Evolutionary conservation across 495 filamentous ascomycete species (phyloP), one percentile per base, ranked within the genome.

Genomic region (Penicillium argentinense): DNA sequence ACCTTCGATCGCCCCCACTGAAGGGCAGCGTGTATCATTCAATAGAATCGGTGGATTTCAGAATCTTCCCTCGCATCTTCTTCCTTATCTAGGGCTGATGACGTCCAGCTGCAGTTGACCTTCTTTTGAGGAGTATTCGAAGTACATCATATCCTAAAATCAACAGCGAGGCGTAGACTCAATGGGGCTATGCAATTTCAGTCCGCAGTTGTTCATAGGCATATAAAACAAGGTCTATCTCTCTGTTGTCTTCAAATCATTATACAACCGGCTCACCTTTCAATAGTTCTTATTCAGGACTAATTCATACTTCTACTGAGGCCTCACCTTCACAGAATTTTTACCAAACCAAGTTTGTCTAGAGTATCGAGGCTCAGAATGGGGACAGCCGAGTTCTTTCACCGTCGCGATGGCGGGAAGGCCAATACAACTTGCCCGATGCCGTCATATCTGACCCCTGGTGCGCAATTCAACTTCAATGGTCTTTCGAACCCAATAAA

Each of bases 401-500:
- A 36, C 30, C 5, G 17, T 22, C 12, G 8, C 43, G 34, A 5
- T 9, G 11, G 17, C 9, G 29, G 0, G 14, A 47, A 39, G 36
- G 16, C 13, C 28, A 17, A 44, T 19, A 33, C 6, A 23, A 47
- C 24, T 19, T 53, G 50, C 46, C 30, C 29, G 3, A 43, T 47
- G 44, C 50, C 50, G 4, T 24, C 23, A 1, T 16, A 48, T 33
- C 37, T 48, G 16, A 30, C 8, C 5, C 25, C 28, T 40, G 36
- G 45, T 47, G 9, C 3, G 45, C 29, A 5, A 27, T 12, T 33
- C 6, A 14, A 40, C 8, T 14, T 16, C 16, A 7, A 18, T 11
- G n/a, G 18, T 13, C 13, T 26, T 22, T 13, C n/a, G 2, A 33
- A 23, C 36, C 8, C 11, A 3, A 12, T 9, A 17, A 27, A 39